Percentiles rank a stretch among this genome's conserved stretches.
phyloP scores from a whole-genome alignment of 257 asterid genomes.

The Jaltomata sinuosa region DNA sequence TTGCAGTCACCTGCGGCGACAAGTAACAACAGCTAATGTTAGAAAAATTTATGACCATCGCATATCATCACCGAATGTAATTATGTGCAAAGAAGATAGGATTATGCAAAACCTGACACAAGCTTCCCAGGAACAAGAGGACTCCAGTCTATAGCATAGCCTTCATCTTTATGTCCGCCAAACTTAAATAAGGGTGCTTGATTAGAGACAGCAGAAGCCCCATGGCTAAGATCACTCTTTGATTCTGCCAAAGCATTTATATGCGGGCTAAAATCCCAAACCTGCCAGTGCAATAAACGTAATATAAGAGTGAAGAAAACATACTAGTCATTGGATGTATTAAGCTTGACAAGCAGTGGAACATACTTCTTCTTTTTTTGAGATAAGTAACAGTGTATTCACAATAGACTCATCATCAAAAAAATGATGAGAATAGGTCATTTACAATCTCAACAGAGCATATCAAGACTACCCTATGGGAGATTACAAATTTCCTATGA shows the following conservation, averaged over 20 bases:
- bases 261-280: slow-evolving; percentile 91
- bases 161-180: slow-evolving; percentile 91
- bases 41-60: neutral
- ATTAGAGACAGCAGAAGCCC: slow-evolving; percentile 33
- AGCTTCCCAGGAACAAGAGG: slow-evolving; percentile 92
- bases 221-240: slow-evolving; percentile 28
- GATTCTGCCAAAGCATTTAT: slow-evolving; percentile 62
- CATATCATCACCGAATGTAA: neutral
- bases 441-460: neutral
- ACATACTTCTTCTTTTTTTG: too few species aligned
- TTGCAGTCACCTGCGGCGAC: slow-evolving; percentile 69
- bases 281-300: slow-evolving; percentile 31
- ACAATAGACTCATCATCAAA: too few species aligned
- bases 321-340: neutral
- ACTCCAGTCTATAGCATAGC: slow-evolving; percentile 93
- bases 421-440: too few species aligned
- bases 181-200: slow-evolving; percentile 72
- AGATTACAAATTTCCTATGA: neutral
- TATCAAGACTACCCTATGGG: neutral
- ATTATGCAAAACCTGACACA: slow-evolving; percentile 45
- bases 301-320: neutral
- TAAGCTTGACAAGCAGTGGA: neutral
- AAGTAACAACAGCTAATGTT: neutral
- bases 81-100: neutral
- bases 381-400: too few species aligned